These are phyloP conservation scores for Trichoderma citrinoviride DNA, from an alignment of 2,329 filamentous ascomycete species.

Conservation along the genomic window DNA sequence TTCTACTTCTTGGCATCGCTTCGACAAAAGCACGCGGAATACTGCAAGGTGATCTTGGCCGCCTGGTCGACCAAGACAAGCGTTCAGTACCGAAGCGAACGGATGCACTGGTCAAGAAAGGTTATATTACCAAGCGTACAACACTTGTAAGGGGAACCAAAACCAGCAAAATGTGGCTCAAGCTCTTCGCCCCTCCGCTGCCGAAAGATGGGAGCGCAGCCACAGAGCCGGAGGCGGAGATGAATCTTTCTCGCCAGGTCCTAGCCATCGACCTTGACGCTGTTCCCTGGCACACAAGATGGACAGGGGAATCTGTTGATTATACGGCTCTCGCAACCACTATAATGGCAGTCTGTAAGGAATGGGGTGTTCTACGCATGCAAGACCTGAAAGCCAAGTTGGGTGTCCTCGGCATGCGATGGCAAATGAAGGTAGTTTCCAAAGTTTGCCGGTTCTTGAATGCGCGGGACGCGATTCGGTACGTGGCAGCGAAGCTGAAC, in stretches of 20 bases:
- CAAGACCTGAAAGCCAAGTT: conserved; percentile 58
- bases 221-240: conserved; percentile 32
- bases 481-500: conserved; percentile 55
- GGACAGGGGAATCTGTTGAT: conserved; percentile 59
- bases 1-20: conserved; percentile 56
- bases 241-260: conserved; percentile 41
- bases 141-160: conserved; percentile 57
- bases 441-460: conserved; percentile 59
- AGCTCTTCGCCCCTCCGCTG: conserved; percentile 50
- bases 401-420: conserved; percentile 52
- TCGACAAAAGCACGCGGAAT: conserved; percentile 54
- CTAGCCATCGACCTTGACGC: conserved; percentile 49
- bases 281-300: conserved; percentile 55
- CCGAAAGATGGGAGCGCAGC: conserved; percentile 35
- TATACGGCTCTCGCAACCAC: conserved; percentile 56
- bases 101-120: conserved; percentile 56
- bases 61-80: conserved; percentile 60
- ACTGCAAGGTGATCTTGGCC: conserved; percentile 58
- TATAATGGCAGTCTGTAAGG: conserved; percentile 55
- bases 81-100: conserved; percentile 61
- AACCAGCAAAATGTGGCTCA: conserved; percentile 62
- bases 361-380: conserved; percentile 58
- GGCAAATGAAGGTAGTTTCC: conserved; percentile 60
- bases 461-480: conserved; percentile 53
- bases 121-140: conserved; percentile 61